Evolutionary conservation across 1,284 basidiomycete species (phyloP), one percentile per base, ranked within the genome.

Genomic region (Heliocybe sulcata): DNA sequence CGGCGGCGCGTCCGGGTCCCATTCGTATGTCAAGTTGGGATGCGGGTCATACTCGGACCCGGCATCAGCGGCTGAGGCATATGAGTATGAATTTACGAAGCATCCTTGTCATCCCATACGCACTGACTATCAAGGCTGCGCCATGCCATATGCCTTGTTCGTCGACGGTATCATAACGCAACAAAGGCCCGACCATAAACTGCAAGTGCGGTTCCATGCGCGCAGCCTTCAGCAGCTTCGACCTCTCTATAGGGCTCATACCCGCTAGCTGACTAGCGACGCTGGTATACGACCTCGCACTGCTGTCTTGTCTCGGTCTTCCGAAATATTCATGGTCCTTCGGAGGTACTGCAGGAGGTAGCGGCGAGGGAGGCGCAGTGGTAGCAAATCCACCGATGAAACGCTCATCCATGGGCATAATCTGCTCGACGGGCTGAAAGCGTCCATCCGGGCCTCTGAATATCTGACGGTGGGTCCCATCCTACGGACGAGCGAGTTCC

Each of bases 81-180:
- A n/a, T 25, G 22, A 54, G 47, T 54, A 12, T 35, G 19, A 9
- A 8, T 3, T 14, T 6, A 22, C 4, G 12, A 10, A 14, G 33
- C 14, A 31, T 16, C 3, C 16, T 16, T 29, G 22, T 38, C 55
- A 25, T 16, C 12, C 53, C 38, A 35, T 54, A 82, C 85, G 71
- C 58, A 87, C 89, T 90, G 58, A 94, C 90, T 54, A 94, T 79
- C 68, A 94, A 70, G n/a, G 83, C 90, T 10, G 88, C 90, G 20
- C 94, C 95, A 61, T 87, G 81, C 90, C 93, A 98, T 27, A 92
- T 71, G 14, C 83, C 83, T 45, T 82, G 70, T 55, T 82, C 74
- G 58, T 90, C 85, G 25, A 93, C 83, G 0, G 92, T 97, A 68
- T 98, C 95, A 69, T 96, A 98, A 58, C 88, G 83, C 59, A 99